phyloP scores from a whole-genome alignment of 164 flowering plant species.

The Sedum album region DNA sequence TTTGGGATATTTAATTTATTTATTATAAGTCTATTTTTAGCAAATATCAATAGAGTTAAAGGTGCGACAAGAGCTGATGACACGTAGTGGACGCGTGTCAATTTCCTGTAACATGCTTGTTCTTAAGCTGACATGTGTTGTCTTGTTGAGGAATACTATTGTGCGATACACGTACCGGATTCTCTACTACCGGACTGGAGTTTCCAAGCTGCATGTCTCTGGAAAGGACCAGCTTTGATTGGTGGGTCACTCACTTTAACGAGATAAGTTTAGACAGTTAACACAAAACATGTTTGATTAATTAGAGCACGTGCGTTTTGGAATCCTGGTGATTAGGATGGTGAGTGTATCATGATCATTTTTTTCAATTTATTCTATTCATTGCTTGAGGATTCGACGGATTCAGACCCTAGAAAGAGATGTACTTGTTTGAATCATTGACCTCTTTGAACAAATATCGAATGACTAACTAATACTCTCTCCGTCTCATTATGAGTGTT shows the following conservation, averaged over 20 bases:
- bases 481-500: no score
- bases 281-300: neutral
- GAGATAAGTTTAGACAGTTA: neutral
- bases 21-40: constrained; percentile 5
- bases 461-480: no score
- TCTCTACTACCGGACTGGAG: no score
- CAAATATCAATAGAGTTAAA: neutral
- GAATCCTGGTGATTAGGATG: neutral
- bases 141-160: neutral
- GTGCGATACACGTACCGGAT: neutral
- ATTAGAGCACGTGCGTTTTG: neutral
- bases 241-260: constrained; percentile 1
- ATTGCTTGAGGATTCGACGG: no score
- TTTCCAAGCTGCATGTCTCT: neutral
- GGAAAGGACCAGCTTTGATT: neutral
- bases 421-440: no score
- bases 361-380: no score
- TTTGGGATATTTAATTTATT: neutral
- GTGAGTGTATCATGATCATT: neutral
- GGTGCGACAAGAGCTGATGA: neutral
- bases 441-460: no score
- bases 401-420: no score
- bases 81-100: constrained; percentile 10
- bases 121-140: constrained; percentile 2
- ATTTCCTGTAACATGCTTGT: neutral